A percentile compares a stretch with the other conserved stretches of the same genome.
Evolutionary conservation across 805 yeast genomes (phyloP).

Genomic region (Ogataea minuta): DNA sequence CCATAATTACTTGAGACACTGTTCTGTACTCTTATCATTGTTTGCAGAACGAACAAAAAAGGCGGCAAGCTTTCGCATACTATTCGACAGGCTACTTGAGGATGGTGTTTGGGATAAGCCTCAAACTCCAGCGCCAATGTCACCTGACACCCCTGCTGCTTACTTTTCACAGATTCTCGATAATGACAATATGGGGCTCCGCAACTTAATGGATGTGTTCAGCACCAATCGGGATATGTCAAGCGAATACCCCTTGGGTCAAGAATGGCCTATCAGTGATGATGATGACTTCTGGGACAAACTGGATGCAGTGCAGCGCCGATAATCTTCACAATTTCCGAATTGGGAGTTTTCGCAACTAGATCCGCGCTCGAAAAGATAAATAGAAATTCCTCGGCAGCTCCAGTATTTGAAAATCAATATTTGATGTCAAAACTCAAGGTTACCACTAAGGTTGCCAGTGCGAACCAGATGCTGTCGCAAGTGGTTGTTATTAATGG

Average conservation of each 20-base stretch:
- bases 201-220: conserved; percentile 14
- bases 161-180: conserved; percentile 4
- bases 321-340: no score
- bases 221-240: neutral
- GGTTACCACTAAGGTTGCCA: no score
- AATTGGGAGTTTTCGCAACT: no score
- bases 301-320: conserved; percentile 2
- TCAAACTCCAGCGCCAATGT: neutral
- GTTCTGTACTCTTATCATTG: conserved; percentile 17
- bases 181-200: conserved; percentile 7
- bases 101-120: conserved; percentile 12
- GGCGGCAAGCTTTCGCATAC: conserved; percentile 21
- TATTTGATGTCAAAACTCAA: no score
- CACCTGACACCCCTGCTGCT: conserved; percentile 3
- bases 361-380: no score
- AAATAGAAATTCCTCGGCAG: no score
- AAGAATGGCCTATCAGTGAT: conserved; percentile 8
- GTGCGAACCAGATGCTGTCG: no score
- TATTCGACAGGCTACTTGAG: conserved; percentile 18
- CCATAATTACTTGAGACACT: conserved; percentile 18
- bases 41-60: conserved; percentile 21
- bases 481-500: no score
- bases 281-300: conserved; percentile 19
- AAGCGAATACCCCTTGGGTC: neutral
- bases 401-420: no score